These are phyloP conservation scores for Rhizomucor pusillus DNA, from an alignment of 371 early-diverging fungal genomes.

Conservation along the genomic window DNA sequence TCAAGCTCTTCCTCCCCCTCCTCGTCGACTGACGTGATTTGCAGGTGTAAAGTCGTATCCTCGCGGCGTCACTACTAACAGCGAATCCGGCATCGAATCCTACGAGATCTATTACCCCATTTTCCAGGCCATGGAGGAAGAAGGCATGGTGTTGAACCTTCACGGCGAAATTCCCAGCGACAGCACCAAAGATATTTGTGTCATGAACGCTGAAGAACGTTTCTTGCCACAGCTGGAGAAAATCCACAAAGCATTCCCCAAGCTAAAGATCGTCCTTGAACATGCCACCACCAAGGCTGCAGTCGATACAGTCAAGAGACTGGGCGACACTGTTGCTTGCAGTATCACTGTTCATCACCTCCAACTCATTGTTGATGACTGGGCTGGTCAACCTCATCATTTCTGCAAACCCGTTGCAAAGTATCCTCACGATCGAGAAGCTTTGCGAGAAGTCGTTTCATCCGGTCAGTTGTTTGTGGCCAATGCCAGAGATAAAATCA, in stretches of 20 bases:
- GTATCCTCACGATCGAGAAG: conserved; percentile 88
- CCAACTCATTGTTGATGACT: conserved; percentile 90
- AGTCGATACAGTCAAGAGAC: conserved; percentile 87
- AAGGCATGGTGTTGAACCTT: conserved; percentile 90
- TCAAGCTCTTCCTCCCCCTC: background rate
- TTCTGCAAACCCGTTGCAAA: conserved; percentile 99
- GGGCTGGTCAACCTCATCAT: conserved; percentile 94
- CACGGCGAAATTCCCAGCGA: conserved; percentile 96
- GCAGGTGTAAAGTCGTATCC: conserved; percentile 95
- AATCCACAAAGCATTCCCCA: conserved; percentile 88
- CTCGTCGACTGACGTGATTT: background rate
- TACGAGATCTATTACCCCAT: conserved; percentile 89
- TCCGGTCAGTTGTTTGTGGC: too few relatives aligned
- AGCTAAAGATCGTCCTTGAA: conserved; percentile 92
- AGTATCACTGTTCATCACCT: conserved; percentile 96
- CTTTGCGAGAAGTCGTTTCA: conserved; percentile 82
- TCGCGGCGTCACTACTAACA: conserved; percentile 97
- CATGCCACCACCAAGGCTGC: conserved; percentile 95
- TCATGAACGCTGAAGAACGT: conserved; percentile 94
- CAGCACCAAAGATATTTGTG: conserved; percentile 78
- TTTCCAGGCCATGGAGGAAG: conserved; percentile 94
- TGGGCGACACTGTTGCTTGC: conserved; percentile 91
- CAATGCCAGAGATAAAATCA: background rate
- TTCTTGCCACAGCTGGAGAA: conserved; percentile 85
- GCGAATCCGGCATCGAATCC: conserved; percentile 90